These are phyloP conservation scores for Penicillium paradoxum DNA, from an alignment of 495 filamentous ascomycete genomes.

Conservation along the genomic window DNA sequence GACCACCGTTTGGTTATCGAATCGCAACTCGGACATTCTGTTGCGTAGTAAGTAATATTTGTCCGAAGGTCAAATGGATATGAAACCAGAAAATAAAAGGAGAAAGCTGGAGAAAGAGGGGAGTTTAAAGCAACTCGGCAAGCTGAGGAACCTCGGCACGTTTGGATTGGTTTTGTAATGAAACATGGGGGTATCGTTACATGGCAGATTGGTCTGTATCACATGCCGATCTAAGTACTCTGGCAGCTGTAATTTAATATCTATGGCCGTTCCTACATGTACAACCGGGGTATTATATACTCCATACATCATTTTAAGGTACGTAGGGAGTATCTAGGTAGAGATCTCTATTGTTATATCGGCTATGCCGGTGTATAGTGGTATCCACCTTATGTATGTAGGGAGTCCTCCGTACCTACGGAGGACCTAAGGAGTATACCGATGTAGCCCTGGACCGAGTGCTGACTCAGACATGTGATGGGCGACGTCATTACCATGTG, in stretches of 20 bases:
- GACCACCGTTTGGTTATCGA: conserved; percentile 93
- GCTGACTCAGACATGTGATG: conserved; percentile 37
- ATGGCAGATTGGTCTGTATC: conserved; percentile 31
- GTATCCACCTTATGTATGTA: no score
- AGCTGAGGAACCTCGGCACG: conserved; percentile 42
- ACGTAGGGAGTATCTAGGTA: no score
- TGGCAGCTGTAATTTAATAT: no score
- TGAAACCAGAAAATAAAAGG: conserved; percentile 11
- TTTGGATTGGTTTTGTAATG: conserved; percentile 23
- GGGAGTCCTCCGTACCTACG: no score
- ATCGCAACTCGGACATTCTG: conserved; percentile 78
- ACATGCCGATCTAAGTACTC: conserved; percentile 35
- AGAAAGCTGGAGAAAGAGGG: conserved; percentile 24
- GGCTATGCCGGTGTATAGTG: no score
- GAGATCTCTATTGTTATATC: no score
- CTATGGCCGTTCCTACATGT: no score
- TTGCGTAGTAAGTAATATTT: conserved; percentile 7
- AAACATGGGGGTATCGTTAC: conserved; percentile 21
- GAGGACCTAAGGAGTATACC: no score
- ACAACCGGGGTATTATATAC: no score
- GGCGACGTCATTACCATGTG: conserved; percentile 26
- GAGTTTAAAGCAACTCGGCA: conserved; percentile 39
- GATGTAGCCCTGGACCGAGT: conserved; percentile 13
- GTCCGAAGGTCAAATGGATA: conserved; percentile 17
- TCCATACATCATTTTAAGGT: no score